These are phyloP conservation scores for Casuarina glauca DNA, from an alignment of 306 rosid genomes.

Conservation along the genomic window DNA sequence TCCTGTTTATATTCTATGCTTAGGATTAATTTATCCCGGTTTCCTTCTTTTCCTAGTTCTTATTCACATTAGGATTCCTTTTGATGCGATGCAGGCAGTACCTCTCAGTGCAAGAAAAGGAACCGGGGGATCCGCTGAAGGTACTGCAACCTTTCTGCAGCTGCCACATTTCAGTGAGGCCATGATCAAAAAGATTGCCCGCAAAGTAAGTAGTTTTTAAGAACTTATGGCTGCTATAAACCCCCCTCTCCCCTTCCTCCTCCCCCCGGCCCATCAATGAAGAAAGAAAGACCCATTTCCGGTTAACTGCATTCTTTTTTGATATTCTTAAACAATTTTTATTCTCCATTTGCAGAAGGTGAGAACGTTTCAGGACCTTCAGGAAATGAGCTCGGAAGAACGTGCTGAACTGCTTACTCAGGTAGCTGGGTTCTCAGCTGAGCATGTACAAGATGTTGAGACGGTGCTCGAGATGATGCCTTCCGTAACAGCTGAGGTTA, in stretches of 20 bases:
- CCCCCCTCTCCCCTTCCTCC: background rate
- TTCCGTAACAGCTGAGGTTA: slow-evolving; percentile 60
- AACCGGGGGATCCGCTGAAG: slow-evolving; percentile 89
- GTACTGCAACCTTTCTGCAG: slow-evolving; percentile 95
- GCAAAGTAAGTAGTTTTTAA: slow-evolving; percentile 59
- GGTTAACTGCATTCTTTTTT: background rate
- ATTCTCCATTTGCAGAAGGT: slow-evolving; percentile 62
- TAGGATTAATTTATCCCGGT: background rate
- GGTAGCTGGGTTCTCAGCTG: slow-evolving; percentile 68
- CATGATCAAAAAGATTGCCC: slow-evolving; percentile 81
- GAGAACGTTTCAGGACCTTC: slow-evolving; percentile 89
- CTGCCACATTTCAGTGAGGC: slow-evolving; percentile 89
- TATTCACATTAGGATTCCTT: slow-evolving; percentile 15
- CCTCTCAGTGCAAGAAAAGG: slow-evolving; percentile 90
- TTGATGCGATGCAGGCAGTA: slow-evolving; percentile 68
- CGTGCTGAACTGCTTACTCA: slow-evolving; percentile 82
- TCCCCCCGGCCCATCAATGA: no score
- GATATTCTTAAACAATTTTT: slow-evolving; percentile 22
- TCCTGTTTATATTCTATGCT: background rate
- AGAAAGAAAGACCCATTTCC: background rate
- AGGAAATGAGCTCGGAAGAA: slow-evolving; percentile 69
- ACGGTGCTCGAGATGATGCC: slow-evolving; percentile 82
- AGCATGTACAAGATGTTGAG: slow-evolving; percentile 83
- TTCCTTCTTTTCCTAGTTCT: slow-evolving; percentile 10
- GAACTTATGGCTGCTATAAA: background rate